These are phyloP conservation scores for Lonicera japonica DNA, from an alignment of 129 eudicot genomes.

Conservation along the genomic window DNA sequence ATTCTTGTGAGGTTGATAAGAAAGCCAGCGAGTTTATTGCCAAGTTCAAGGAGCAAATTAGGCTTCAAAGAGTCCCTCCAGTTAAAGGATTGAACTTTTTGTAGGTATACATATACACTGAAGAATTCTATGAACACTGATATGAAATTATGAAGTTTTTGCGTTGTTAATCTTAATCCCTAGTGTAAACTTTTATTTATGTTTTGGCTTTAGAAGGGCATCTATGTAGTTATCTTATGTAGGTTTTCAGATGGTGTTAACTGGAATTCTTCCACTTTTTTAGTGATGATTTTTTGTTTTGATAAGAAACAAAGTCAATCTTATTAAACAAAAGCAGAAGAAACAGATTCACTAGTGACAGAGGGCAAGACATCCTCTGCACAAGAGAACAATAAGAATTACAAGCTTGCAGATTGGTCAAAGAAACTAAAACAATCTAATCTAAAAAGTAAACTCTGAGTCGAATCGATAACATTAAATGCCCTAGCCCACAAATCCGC, in stretches of 20 bases:
- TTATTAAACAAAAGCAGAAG: too few species aligned
- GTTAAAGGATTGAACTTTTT: conserved; percentile 26
- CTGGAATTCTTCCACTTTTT: background rate
- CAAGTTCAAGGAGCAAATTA: conserved; percentile 76
- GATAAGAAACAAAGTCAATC: too few species aligned
- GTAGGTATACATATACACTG: conserved; percentile 3
- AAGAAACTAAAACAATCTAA: too few species aligned
- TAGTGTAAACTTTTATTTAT: background rate
- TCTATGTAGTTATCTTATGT: background rate
- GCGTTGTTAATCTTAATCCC: background rate
- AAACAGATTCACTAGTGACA: too few species aligned
- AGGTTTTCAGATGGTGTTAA: background rate
- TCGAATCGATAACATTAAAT: too few species aligned
- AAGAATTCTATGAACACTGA: background rate
- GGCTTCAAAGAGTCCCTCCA: conserved; percentile 68
- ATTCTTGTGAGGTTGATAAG: conserved; percentile 81
- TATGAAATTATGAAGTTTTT: background rate
- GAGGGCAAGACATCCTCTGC: too few species aligned
- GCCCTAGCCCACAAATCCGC: too few species aligned
- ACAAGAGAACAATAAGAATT: too few species aligned
- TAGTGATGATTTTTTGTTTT: too few species aligned
- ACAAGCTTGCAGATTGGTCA: too few species aligned
- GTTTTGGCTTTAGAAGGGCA: background rate
- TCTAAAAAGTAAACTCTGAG: too few species aligned
- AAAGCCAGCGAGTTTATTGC: conserved; percentile 92